phyloP scores from a whole-genome alignment of 257 asterid species.

The Primulina huaijiensis region DNA sequence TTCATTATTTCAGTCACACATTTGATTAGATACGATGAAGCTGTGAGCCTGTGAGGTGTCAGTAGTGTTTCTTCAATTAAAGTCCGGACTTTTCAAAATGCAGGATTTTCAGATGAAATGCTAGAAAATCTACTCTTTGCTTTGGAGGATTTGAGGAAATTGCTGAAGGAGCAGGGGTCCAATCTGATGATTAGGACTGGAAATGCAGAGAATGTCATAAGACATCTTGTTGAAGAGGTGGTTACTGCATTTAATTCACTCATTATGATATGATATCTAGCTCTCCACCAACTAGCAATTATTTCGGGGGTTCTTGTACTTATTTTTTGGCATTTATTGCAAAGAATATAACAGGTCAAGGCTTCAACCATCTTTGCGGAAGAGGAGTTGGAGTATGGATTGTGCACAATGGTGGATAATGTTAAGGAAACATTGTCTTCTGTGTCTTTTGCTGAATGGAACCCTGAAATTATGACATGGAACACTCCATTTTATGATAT shows the following conservation, averaged over 20 bases:
- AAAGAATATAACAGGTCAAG: conserved; percentile 63
- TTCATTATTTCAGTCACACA: not conserved
- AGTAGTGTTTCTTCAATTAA: conserved; percentile 7
- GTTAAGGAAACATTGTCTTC: conserved; percentile 44
- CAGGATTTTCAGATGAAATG: conserved; percentile 84
- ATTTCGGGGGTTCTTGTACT: conserved; percentile 31
- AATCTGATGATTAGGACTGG: conserved; percentile 84
- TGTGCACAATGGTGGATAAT: conserved; percentile 47
- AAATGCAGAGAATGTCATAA: conserved; percentile 60
- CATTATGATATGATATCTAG: conserved; percentile 23
- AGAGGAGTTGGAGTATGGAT: conserved; percentile 82
- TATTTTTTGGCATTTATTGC: conserved; percentile 39
- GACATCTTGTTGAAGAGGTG: conserved; percentile 62
- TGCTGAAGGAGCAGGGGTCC: conserved; percentile 67
- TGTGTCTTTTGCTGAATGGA: conserved; percentile 33
- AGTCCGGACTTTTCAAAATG: conserved; percentile 12
- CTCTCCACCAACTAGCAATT: conserved; percentile 28
- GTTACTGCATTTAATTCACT: conserved; percentile 34
- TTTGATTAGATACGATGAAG: conserved; percentile 3
- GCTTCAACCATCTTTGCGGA: conserved; percentile 64
- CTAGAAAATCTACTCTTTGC: conserved; percentile 70
- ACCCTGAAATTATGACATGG: conserved; percentile 57
- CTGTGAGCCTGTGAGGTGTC: conserved; percentile 17
- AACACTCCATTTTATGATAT: conserved; percentile 61
- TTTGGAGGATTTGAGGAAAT: conserved; percentile 67